Evolutionary conservation across 164 flowering plant genomes (phyloP), one percentile per base, ranked within the genome.

Genomic region (Tetracentron sinense): DNA sequence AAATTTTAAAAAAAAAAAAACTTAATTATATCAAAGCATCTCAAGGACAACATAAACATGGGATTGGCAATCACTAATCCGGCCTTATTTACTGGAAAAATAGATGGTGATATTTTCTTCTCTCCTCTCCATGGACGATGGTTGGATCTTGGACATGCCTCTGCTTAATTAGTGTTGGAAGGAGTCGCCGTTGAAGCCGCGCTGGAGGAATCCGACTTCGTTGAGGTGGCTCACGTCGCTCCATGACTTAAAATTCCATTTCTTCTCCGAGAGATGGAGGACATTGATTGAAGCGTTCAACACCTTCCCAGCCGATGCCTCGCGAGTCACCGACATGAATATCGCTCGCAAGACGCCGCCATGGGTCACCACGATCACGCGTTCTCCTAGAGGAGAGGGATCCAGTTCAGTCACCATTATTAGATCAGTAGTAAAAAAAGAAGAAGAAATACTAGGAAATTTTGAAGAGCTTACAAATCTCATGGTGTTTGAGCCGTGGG

Each of bases 151-250:
- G 5, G 44, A 8, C 15, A 38, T 16, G 15, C 5, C 15, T 38
- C 44, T 8, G 2, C 15, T 1, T 1, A 8, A 12, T 27, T 51
- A 52, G 11, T 54, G 28, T 16, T 35, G 67, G n/a, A 68, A 25
- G 5, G 69, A 12, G 44, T 72, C 76, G 0, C 76, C 76, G 17
- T 68, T 64, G 65, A 72, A 72, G 38, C 76, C 76, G 6, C 66
- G 68, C 42, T 72, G 69, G 15, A 72, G 76, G 54, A 67, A 72
- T 12, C 76, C 76, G 7, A 72, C 72, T 46, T 68, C 76, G 22
- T 72, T 56, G 30, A 72, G 76, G 62, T 72, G 76, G 30, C 57
- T 60, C 58, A 72, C 76, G 16, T 72, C 76, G 21, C 69, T 72
- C 72, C 72, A 72, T 55, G 72, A 38, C 61, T 72, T 72, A 56